Evolutionary conservation across 2,329 filamentous ascomycete genomes (phyloP).

Genomic region (Arthrinium phaeospermum): DNA sequence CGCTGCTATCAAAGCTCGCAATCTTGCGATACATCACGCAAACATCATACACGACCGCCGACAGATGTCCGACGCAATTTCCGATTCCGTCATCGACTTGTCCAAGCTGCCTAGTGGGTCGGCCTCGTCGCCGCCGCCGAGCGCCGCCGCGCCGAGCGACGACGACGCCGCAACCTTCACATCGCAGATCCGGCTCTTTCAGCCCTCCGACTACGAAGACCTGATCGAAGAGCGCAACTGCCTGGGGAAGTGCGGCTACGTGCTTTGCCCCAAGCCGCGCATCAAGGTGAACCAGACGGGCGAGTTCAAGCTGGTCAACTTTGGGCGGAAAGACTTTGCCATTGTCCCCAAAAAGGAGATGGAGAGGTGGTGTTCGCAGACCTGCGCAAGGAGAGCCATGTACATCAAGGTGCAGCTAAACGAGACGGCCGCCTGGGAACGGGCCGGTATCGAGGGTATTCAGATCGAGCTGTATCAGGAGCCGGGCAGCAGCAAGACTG

Average conservation of each 20-base stretch:
- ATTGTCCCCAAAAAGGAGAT: slow-evolving; percentile 75
- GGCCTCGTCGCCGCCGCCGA: slow-evolving; percentile 32
- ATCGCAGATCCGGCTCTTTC: slow-evolving; percentile 72
- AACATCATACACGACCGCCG: slow-evolving; percentile 82
- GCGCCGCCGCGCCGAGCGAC: slow-evolving; percentile 46
- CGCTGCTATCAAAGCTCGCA: slow-evolving; percentile 50
- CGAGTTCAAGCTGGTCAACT: slow-evolving; percentile 70
- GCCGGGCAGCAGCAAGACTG: slow-evolving; percentile 40
- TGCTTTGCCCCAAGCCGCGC: slow-evolving; percentile 73
- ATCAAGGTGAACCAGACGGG: slow-evolving; percentile 61
- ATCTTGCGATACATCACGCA: slow-evolving; percentile 82
- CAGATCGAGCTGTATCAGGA: slow-evolving; percentile 72
- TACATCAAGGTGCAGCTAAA: slow-evolving; percentile 89
- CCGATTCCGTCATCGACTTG: slow-evolving; percentile 73
- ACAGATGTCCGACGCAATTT: slow-evolving; percentile 75
- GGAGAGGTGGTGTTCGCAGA: slow-evolving; percentile 85
- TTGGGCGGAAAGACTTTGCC: slow-evolving; percentile 59
- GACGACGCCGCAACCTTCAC: slow-evolving; percentile 71
- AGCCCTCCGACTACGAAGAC: slow-evolving; percentile 87
- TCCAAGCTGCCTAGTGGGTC: slow-evolving; percentile 60
- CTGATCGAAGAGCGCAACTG: slow-evolving; percentile 89
- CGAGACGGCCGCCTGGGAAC: slow-evolving; percentile 85
- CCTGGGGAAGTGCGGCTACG: slow-evolving; percentile 81
- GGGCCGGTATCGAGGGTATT: slow-evolving; percentile 63
- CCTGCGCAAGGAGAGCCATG: slow-evolving; percentile 79